These are phyloP conservation scores for Beauveria scarabaeidicola DNA, from an alignment of 2,329 filamentous ascomycete genomes.

Conservation along the genomic window DNA sequence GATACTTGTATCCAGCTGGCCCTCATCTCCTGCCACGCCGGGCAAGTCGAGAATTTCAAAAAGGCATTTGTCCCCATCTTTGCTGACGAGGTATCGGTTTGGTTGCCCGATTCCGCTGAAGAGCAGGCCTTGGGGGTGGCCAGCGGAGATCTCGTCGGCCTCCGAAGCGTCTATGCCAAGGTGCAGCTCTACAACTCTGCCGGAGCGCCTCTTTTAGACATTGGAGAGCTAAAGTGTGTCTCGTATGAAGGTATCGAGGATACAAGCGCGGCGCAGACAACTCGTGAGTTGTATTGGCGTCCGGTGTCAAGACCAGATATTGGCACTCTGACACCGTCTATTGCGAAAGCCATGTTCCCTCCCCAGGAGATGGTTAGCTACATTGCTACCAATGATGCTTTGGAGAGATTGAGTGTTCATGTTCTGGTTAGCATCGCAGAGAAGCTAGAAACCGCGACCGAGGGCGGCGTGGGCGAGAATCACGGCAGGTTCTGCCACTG, in stretches of 20 bases:
- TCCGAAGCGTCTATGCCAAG: slow-evolving; percentile 17
- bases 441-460: neutral
- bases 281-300: neutral
- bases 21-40: slow-evolving; percentile 18
- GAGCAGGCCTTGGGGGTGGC: neutral
- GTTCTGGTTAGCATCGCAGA: neutral
- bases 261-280: slow-evolving; percentile 12
- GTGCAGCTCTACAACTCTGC: slow-evolving; percentile 16
- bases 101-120: neutral
- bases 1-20: slow-evolving; percentile 20
- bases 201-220: slow-evolving; percentile 18
- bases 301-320: neutral
- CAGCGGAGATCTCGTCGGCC: neutral
- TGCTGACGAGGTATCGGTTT: neutral
- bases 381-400: neutral
- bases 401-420: neutral
- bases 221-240: slow-evolving; percentile 16
- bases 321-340: neutral
- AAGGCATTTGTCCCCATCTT: slow-evolving; percentile 17
- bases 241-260: slow-evolving; percentile 16
- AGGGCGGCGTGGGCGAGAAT: neutral
- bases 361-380: neutral
- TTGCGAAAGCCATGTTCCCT: neutral
- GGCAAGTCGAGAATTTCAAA: slow-evolving; percentile 15
- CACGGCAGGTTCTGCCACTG: neutral